phyloP scores from a whole-genome alignment of 352 stramenopile species.

The Stephanocyclus meneghinianus region DNA sequence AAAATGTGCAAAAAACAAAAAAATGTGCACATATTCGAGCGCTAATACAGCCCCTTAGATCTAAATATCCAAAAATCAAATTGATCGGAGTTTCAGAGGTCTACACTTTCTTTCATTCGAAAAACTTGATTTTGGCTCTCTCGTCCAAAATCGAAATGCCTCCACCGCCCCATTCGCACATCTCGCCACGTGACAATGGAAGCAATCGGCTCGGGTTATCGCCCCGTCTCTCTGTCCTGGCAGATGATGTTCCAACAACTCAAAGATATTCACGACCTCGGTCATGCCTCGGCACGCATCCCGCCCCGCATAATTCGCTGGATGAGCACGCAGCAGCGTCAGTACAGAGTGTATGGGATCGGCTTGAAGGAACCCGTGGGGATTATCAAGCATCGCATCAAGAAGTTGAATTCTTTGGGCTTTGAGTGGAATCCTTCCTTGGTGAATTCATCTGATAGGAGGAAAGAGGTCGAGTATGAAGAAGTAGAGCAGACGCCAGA shows the following conservation, averaged over 20 bases:
- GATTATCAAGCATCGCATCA: slow-evolving; percentile 34
- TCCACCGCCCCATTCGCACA: background rate
- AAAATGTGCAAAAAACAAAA: no score
- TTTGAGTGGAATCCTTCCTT: slow-evolving; percentile 32
- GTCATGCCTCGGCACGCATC: background rate
- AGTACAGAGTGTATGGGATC: slow-evolving; percentile 38
- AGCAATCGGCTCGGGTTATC: background rate
- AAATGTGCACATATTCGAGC: no score
- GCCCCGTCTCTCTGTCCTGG: slow-evolving; percentile 10
- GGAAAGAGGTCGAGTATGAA: background rate
- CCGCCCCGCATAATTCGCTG: slow-evolving; percentile 27
- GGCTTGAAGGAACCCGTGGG: slow-evolving; percentile 19
- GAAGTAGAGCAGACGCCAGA: background rate
- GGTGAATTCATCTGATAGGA: background rate
- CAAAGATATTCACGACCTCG: slow-evolving; percentile 33
- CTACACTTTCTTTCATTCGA: background rate
- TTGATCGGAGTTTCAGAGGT: no score
- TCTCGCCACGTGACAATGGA: background rate
- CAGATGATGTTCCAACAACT: slow-evolving; percentile 41
- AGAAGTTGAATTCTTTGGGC: slow-evolving; percentile 31
- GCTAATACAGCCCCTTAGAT: no score
- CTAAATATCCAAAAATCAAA: no score
- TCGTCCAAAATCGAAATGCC: background rate
- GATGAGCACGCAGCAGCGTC: slow-evolving; percentile 33
- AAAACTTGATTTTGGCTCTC: no score